Percentiles rank a stretch among this genome's conserved stretches.
Evolutionary conservation across 2,329 filamentous ascomycete genomes (phyloP).

Genomic region (Cordyceps tenuipes): DNA sequence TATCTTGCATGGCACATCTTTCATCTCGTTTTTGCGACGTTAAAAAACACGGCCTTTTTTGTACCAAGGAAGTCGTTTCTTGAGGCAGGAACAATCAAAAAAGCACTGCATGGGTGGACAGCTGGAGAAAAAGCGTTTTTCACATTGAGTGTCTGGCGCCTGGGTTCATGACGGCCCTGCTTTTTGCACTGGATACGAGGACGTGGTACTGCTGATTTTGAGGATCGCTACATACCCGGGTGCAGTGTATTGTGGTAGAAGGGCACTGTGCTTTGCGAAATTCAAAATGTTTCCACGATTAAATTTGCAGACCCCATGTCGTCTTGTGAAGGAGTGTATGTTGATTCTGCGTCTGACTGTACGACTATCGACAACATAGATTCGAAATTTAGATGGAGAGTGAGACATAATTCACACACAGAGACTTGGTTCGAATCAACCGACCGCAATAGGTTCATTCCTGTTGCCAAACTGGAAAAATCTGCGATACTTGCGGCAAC

Average conservation of each 20-base stretch:
- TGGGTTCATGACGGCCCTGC: conserved; percentile 26
- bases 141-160: conserved; percentile 43
- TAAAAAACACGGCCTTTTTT: conserved; percentile 25
- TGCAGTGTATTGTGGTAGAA: conserved; percentile 38
- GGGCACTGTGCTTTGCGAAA: conserved; percentile 52
- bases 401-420: no score
- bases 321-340: conserved; percentile 6
- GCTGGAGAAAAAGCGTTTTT: conserved; percentile 48
- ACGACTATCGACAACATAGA: conserved; percentile 6
- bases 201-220: conserved; percentile 53
- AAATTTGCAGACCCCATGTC: background rate
- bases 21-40: conserved; percentile 37
- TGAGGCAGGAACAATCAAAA: conserved; percentile 31
- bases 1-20: conserved; percentile 64
- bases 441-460: no score
- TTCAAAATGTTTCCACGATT: conserved; percentile 29
- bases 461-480: no score
- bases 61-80: conserved; percentile 37
- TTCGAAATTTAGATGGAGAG: background rate
- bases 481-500: no score
- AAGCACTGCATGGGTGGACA: conserved; percentile 47
- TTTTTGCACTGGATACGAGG: conserved; percentile 37
- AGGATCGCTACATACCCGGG: conserved; percentile 54
- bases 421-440: no score
- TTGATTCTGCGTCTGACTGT: conserved; percentile 1